phyloP scores from a whole-genome alignment of 140 eudicot species.

The Cichorium intybus region DNA sequence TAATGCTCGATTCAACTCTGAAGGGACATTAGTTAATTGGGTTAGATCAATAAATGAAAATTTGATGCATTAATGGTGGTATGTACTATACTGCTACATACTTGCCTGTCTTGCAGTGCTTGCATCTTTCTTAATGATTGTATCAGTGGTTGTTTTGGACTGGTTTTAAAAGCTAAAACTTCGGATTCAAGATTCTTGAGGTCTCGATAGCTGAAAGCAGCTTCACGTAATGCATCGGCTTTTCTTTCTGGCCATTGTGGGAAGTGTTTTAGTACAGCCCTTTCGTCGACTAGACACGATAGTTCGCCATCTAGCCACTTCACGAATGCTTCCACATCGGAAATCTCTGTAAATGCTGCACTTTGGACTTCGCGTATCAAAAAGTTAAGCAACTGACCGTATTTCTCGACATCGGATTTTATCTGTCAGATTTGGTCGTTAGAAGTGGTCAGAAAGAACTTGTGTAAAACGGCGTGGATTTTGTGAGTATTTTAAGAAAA shows the following conservation, averaged over 20 bases:
- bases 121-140: conserved; percentile 64
- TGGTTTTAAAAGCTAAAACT: conserved; percentile 44
- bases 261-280: conserved; percentile 89
- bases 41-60: neutral
- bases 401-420: conserved; percentile 85
- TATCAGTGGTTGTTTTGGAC: conserved; percentile 46
- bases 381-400: conserved; percentile 51
- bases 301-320: conserved; percentile 87
- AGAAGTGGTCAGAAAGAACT: neutral
- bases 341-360: conserved; percentile 67
- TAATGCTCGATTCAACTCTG: conserved; percentile 64
- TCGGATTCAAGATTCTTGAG: conserved; percentile 64
- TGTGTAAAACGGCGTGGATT: neutral
- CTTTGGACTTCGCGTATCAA: conserved; percentile 53
- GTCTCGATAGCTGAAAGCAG: conserved; percentile 75
- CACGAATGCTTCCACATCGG: conserved; percentile 72
- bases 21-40: neutral
- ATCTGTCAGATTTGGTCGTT: conserved; percentile 41
- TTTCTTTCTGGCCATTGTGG: conserved; percentile 93
- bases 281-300: conserved; percentile 72
- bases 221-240: conserved; percentile 88
- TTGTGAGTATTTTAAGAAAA: neutral
- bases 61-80: neutral
- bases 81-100: conserved; percentile 29
- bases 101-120: conserved; percentile 85